Base-by-base conservation (phyloP, 208 protist genomes). In the Entamoeba histolytica region DNA sequence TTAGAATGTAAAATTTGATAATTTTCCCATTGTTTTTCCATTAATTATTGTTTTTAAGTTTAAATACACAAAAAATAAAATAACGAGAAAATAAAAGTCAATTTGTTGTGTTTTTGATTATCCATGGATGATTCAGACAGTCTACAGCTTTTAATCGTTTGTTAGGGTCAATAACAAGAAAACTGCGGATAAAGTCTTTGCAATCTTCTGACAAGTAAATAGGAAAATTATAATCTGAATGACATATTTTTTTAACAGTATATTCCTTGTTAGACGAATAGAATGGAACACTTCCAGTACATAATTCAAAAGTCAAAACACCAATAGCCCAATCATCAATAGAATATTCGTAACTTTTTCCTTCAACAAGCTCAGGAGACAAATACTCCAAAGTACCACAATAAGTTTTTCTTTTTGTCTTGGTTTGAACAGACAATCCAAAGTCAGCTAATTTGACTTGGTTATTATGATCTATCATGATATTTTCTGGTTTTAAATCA, bases 401-500 rank as follows among this genome's bases (percentile, higher is more conserved):
- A 3, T 92, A 92, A 12, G 94, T 95, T 39, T 94, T 44, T 19
- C 93, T 91, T 28, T 51, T 49, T 6, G 7, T 69, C 23, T 49
- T n/a, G 44, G 39, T 91, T 23, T 93, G 35, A 23, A 87, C 92
- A 5, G 93, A 93, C 49, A 94, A 93, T 23, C 95, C 95, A 94
- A 96, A 96, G 92, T 96, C 95, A n/a, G 95, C 94, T 49, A 96
- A 92, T 57, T 96, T 96, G 0, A 95, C n/a, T 15, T 93, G 61
- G 7, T 51, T 93, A 35, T 93, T 87, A 10, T 49, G 28, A 31
- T 94, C 94, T 44, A 96, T 73, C 19, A 96, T 44, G 4, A 95
- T 87, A 51, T 96, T 96, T 52, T 94, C 94, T 10, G 95, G 94
- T 91, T 96, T 96, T 15, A 96, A 91, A 93, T 96, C 95, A 19